phyloP scores from a whole-genome alignment of 306 rosid genomes.

The Clitoria ternatea region DNA sequence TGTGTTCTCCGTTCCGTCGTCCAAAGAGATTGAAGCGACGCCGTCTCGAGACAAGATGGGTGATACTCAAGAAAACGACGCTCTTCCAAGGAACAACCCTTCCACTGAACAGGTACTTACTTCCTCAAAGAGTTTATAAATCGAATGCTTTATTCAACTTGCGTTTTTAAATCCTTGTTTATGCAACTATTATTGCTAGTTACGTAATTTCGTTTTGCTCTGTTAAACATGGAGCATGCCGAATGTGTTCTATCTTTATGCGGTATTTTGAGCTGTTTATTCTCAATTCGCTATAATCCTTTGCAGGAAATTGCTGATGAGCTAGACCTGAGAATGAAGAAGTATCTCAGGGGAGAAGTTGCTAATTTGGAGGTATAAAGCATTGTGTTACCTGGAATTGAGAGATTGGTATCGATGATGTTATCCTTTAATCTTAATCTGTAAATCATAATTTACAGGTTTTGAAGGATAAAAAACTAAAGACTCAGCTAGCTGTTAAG shows the following conservation, averaged over 20 bases:
- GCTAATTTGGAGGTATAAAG: constrained; percentile 59
- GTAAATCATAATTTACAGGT: constrained; percentile 39
- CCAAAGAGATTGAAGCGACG: background rate
- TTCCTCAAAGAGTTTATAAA: background rate
- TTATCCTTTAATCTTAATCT: background rate
- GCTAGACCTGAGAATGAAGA: constrained; percentile 47
- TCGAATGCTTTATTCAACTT: background rate
- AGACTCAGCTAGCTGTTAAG: constrained; percentile 58
- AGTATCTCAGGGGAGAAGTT: constrained; percentile 79
- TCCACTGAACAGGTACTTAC: constrained; percentile 28
- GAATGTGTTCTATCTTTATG: background rate
- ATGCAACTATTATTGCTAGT: background rate
- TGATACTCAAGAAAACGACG: background rate
- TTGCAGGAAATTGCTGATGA: constrained; percentile 59
- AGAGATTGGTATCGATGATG: background rate
- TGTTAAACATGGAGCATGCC: background rate
- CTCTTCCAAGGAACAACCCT: constrained; percentile 18
- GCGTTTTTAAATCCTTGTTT: background rate
- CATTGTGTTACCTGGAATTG: background rate
- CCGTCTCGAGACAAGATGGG: constrained; percentile 16
- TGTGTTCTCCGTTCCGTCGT: background rate
- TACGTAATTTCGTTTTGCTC: background rate
- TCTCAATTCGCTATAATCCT: background rate
- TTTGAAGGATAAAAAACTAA: constrained; percentile 70
- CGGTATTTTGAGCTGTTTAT: background rate